These are phyloP conservation scores for Monascus ruber DNA, from an alignment of 2,329 filamentous ascomycete genomes.

Conservation along the genomic window DNA sequence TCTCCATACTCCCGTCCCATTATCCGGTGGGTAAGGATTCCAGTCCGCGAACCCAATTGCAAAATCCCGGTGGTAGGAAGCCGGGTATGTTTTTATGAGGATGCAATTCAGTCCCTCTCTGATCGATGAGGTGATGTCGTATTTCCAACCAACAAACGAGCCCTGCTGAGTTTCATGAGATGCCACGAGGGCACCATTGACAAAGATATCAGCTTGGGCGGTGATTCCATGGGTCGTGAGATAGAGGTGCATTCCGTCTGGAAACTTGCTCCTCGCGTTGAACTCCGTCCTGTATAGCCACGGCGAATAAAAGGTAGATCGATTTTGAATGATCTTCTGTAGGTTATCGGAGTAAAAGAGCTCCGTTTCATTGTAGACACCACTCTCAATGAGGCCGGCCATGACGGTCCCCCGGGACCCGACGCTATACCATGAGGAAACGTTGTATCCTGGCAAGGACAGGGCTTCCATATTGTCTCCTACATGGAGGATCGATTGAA, in stretches of 20 bases:
- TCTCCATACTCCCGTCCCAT: conserved; percentile 53
- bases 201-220: conserved; percentile 48
- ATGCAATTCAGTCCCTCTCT: conserved; percentile 38
- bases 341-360: conserved; percentile 48
- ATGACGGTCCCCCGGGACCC: conserved; percentile 44
- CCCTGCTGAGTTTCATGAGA: conserved; percentile 41
- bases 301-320: conserved; percentile 39
- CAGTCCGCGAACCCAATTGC: conserved; percentile 51
- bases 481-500: conserved; percentile 35
- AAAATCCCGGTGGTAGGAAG: conserved; percentile 49
- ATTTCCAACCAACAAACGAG: conserved; percentile 45
- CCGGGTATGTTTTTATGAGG: conserved; percentile 45
- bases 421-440: conserved; percentile 42
- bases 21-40: conserved; percentile 52
- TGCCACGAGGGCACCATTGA: conserved; percentile 46
- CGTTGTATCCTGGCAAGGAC: conserved; percentile 36
- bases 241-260: conserved; percentile 35
- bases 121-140: conserved; percentile 41
- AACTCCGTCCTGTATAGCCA: conserved; percentile 52
- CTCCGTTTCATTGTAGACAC: conserved; percentile 41
- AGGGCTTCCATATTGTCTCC: conserved; percentile 26
- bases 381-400: conserved; percentile 44
- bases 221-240: conserved; percentile 50
- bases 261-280: conserved; percentile 16
- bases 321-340: conserved; percentile 27